Conservation (phyloP, 768 basidiomycete species). For the Serpula lacrymans region DNA sequence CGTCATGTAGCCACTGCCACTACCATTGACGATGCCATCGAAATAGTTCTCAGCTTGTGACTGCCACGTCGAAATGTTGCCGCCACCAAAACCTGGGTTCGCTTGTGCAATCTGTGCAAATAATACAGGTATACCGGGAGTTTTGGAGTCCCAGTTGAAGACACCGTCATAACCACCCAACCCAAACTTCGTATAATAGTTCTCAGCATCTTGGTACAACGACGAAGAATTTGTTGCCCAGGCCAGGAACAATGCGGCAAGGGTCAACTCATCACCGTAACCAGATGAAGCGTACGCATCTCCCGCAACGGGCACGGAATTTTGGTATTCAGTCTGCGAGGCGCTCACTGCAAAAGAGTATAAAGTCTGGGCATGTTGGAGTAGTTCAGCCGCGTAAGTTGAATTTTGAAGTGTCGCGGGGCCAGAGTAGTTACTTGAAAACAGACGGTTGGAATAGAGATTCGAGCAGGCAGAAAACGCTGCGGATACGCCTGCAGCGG, state of each 20-base stretch:
- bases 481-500: constrained; percentile 76
- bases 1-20: constrained; percentile 55
- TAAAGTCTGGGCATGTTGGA: constrained; percentile 70
- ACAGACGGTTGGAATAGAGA: constrained; percentile 64
- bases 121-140: constrained; percentile 70
- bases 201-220: constrained; percentile 60
- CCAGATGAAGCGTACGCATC: constrained; percentile 68
- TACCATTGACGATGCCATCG: constrained; percentile 61
- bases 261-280: constrained; percentile 69
- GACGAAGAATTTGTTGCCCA: constrained; percentile 61
- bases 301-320: constrained; percentile 60
- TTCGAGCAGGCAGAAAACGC: constrained; percentile 87
- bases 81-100: constrained; percentile 46
- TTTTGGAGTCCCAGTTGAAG: constrained; percentile 90
- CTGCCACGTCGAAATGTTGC: constrained; percentile 67
- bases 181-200: constrained; percentile 54
- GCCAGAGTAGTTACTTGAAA: constrained; percentile 51
- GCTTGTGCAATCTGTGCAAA: constrained; percentile 70
- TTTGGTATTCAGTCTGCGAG: constrained; percentile 60
- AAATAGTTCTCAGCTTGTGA: constrained; percentile 70
- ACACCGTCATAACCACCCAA: constrained; percentile 52
- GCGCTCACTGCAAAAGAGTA: constrained; percentile 76
- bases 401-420: constrained; percentile 70
- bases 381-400: constrained; percentile 66
- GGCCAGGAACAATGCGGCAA: constrained; percentile 76